Evolutionary conservation across 2,329 filamentous ascomycete genomes (phyloP).

Genomic region (Curvularia lunata): DNA sequence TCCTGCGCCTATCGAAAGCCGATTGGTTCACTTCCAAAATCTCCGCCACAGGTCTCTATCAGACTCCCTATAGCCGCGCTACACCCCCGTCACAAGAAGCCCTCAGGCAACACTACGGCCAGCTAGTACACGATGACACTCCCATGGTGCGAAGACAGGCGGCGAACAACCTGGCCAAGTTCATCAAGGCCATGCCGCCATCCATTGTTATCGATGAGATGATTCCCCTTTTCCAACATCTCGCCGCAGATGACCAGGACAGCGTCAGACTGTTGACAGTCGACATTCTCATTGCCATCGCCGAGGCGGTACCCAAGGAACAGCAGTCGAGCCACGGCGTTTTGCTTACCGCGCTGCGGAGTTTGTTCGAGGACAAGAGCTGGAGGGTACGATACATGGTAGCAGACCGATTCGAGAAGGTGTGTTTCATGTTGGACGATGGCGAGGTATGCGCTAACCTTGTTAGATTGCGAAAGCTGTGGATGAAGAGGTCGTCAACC

Average conservation of each 20-base stretch:
- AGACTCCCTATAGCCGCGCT: conserved; percentile 89
- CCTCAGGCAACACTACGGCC: conserved; percentile 87
- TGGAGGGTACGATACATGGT: conserved; percentile 99
- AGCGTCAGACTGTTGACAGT: conserved; percentile 95
- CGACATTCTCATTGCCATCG: conserved; percentile 93
- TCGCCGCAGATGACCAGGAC: conserved; percentile 95
- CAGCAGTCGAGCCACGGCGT: conserved; percentile 97
- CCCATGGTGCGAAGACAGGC: conserved; percentile 98
- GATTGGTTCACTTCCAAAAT: conserved; percentile 99
- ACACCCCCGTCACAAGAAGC: conserved; percentile 86
- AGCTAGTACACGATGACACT: conserved; percentile 96
- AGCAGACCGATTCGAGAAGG: conserved; percentile 97
- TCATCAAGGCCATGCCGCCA: conserved; percentile 95
- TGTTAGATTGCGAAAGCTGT: conserved; percentile 93
- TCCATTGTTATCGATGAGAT: conserved; percentile 95
- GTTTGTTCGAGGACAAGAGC: conserved; percentile 97
- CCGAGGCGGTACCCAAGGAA: conserved; percentile 96
- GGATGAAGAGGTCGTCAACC: conserved; percentile 91
- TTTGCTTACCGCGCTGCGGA: conserved; percentile 85
- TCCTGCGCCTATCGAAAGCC: conserved; percentile 94
- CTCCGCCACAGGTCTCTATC: conserved; percentile 94
- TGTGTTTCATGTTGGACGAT: conserved; percentile 44
- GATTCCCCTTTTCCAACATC: conserved; percentile 97
- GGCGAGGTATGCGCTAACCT: conserved; percentile 35
- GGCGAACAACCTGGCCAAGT: conserved; percentile 94